Evolutionary conservation across 2,329 filamentous ascomycete species (phyloP).

Genomic region (Dactylonectria estremocensis): DNA sequence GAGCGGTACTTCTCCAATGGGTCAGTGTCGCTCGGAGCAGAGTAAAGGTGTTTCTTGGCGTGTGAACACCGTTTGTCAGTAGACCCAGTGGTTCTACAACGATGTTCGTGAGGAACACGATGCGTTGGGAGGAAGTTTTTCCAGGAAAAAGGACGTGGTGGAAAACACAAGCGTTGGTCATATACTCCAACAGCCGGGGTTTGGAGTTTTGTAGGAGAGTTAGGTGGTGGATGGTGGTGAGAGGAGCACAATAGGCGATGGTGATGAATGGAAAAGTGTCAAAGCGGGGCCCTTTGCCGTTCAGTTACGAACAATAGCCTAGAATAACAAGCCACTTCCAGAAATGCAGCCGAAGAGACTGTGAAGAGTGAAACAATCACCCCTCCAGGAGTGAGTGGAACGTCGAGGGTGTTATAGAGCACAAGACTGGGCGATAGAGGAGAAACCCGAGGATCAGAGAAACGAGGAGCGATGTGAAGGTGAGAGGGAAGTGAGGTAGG

Average conservation of each 20-base stretch:
- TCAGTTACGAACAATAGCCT: background rate
- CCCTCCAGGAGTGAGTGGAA: background rate
- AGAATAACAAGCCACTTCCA: background rate
- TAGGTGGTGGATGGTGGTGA: background rate
- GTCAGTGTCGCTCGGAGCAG: slow-evolving; percentile 19
- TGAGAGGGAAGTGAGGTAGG: background rate
- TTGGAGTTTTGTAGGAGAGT: background rate
- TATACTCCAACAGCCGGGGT: background rate
- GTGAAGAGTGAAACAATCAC: background rate
- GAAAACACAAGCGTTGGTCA: background rate
- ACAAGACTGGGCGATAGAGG: background rate
- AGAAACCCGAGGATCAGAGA: background rate
- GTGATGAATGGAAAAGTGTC: background rate
- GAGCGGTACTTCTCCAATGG: background rate
- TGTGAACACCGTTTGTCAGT: slow-evolving; percentile 12
- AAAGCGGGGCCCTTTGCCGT: background rate
- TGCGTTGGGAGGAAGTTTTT: background rate
- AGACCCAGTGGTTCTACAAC: background rate
- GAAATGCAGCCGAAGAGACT: background rate
- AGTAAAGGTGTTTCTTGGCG: slow-evolving; percentile 25
- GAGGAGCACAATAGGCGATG: background rate
- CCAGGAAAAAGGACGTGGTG: too few relatives aligned
- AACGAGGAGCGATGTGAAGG: background rate
- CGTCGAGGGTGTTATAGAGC: background rate
- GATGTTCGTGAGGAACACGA: background rate